Conservation (phyloP, 2,329 filamentous ascomycete species). For the Ophiostoma montium region DNA sequence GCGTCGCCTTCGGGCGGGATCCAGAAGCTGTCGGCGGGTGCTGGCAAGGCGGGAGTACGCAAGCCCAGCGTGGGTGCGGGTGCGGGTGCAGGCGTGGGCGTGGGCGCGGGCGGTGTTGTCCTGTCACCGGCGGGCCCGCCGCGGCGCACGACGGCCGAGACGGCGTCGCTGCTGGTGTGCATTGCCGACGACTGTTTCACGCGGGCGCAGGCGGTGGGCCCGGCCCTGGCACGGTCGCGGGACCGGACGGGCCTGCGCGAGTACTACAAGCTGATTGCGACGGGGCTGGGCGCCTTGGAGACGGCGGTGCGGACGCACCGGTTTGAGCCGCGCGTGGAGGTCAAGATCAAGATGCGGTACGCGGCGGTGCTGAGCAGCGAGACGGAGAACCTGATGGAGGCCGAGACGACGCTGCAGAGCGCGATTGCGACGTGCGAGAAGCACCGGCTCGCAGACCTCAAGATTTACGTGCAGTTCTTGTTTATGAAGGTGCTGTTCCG, state of each 20-base stretch:
- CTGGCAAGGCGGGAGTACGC: constrained; percentile 8
- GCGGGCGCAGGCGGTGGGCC: constrained; percentile 45
- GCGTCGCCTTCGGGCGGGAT: constrained; percentile 12
- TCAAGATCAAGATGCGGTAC: constrained; percentile 54
- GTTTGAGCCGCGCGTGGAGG: constrained; percentile 52
- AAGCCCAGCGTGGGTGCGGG: constrained; percentile 13
- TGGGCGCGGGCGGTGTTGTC: no score
- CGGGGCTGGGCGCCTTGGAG: constrained; percentile 59
- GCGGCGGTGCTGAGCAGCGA: constrained; percentile 59
- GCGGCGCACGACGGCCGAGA: constrained; percentile 30
- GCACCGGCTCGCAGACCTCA: constrained; percentile 49
- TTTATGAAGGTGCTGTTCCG: constrained; percentile 57
- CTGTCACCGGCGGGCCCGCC: no score
- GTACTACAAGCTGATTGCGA: constrained; percentile 60
- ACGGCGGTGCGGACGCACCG: constrained; percentile 48
- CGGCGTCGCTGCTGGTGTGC: constrained; percentile 48
- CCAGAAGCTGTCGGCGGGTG: constrained; percentile 9
- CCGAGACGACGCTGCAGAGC: constrained; percentile 57
- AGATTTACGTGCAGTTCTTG: constrained; percentile 65
- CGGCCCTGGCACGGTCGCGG: constrained; percentile 33
- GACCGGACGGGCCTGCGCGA: constrained; percentile 40
- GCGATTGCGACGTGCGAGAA: constrained; percentile 56
- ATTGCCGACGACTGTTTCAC: constrained; percentile 63
- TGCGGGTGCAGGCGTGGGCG: constrained; percentile 13
- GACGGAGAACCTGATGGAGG: constrained; percentile 60